phyloP scores from a whole-genome alignment of 2,329 filamentous ascomycete genomes.

The Alternaria angustiovoidea region DNA sequence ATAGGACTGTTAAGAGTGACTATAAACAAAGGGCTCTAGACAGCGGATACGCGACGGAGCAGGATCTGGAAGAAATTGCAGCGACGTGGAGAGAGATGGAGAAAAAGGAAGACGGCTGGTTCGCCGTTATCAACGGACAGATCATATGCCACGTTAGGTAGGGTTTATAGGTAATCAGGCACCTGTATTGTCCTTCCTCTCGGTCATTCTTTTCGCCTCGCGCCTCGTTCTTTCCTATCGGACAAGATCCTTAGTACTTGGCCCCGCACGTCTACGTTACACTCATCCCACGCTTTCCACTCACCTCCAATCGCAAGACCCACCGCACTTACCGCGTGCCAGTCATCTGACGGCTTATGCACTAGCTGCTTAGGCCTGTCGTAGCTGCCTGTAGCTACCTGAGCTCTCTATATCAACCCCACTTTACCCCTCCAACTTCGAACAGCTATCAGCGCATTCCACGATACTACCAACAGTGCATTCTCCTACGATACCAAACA shows the following conservation, averaged over 20 bases:
- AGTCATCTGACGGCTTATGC: conserved; percentile 45
- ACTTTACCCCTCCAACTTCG: conserved; percentile 41
- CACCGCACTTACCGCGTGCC: conserved; percentile 28
- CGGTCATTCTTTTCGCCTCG: conserved; percentile 1
- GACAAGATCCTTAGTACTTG: neutral
- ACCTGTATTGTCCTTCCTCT: neutral
- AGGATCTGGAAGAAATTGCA: conserved; percentile 52
- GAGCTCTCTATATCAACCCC: conserved; percentile 45
- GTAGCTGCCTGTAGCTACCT: conserved; percentile 24
- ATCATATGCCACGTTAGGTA: conserved; percentile 46
- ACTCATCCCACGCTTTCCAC: conserved; percentile 16
- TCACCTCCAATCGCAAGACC: conserved; percentile 32
- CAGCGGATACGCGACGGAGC: conserved; percentile 47
- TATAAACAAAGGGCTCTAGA: conserved; percentile 50
- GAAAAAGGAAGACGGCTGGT: conserved; percentile 53
- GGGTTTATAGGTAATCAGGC: conserved; percentile 1
- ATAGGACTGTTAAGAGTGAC: conserved; percentile 45
- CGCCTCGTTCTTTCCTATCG: conserved; percentile 1
- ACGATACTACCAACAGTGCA: neutral
- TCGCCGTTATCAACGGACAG: conserved; percentile 54
- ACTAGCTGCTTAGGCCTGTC: conserved; percentile 33
- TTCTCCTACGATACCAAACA: neutral
- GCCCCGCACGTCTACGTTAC: conserved; percentile 7
- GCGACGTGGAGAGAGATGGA: conserved; percentile 53
- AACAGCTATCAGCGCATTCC: conserved; percentile 20